Base-by-base conservation (phyloP, 2,329 filamentous ascomycete species). In the Hypoxylon sp. region DNA sequence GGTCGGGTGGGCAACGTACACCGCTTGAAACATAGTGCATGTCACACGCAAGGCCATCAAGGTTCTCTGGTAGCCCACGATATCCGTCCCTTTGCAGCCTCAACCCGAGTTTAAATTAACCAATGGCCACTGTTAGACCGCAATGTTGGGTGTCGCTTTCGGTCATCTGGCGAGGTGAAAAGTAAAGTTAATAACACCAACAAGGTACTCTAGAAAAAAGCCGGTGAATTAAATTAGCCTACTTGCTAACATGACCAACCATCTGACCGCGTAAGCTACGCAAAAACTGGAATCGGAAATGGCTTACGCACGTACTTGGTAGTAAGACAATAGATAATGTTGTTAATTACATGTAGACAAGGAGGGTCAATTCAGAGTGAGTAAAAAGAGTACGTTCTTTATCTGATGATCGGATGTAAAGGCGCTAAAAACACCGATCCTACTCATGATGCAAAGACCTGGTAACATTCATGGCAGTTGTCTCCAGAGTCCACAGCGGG, bases 11-110 rank as follows among this genome's bases (percentile, higher is more conserved):
- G 29, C 24, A 44, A 42, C 35, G 31, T 54, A 70, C 65, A 70
- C 68, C 65, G 68, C 68, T 56, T 58, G 50, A 59, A 52, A 61
- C 42, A 11, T 31, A 37, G 11, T 6, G 17, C 39, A 19, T 44
- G 57, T 54, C 64, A 59, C 57, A 62, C n/a, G 17, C 27, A 56
- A 11, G 57, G 51, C 68, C 68, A 56, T 52, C 68, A 70, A 63
- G 68, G 68, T 68, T 57, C 68, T 68, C 54, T 37, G 19, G 17
- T 32, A 51, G 50, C 24, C 39, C 57, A 57, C 35, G 39, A 24
- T 37, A 53, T 44, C 29, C 24, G 44, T 27, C n/a, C 50, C 6
- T 37, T 50, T 54, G 31, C 35, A 53, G 61, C 61, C 44, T 62
- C 24, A 54, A 52, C 15, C 13, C 15, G 11, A 59, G 15, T 31